Evolutionary conservation across 306 rosid species (phyloP).

Genomic region (Prunus armeniaca): DNA sequence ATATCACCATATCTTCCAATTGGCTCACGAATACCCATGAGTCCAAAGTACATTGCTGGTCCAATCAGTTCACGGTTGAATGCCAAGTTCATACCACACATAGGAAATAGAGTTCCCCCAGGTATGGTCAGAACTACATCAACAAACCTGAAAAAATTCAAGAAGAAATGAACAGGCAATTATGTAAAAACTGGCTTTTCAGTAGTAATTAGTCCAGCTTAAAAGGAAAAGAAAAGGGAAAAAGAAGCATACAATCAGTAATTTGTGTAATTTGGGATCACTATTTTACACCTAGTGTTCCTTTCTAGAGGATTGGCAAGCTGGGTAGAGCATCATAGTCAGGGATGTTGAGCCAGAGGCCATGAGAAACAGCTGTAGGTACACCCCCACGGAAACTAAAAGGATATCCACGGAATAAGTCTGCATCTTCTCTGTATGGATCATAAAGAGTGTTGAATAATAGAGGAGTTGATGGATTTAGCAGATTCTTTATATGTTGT

Average conservation of each 20-base stretch:
- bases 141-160: conserved; percentile 51
- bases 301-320: conserved; percentile 88
- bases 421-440: conserved; percentile 79
- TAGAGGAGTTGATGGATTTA: conserved; percentile 63
- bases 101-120: conserved; percentile 75
- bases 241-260: neutral
- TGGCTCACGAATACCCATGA: conserved; percentile 92
- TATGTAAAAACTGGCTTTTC: too few relatives aligned
- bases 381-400: conserved; percentile 76
- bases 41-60: conserved; percentile 93
- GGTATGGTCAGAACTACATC: conserved; percentile 85
- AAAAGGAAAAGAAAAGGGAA: too few relatives aligned
- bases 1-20: conserved; percentile 89
- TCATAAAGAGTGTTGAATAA: conserved; percentile 90
- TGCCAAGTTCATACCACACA: conserved; percentile 91
- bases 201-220: neutral
- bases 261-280: neutral
- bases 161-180: conserved; percentile 1
- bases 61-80: conserved; percentile 82
- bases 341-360: conserved; percentile 91
- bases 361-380: conserved; percentile 74
- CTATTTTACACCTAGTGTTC: conserved; percentile 49
- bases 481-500: conserved; percentile 82
- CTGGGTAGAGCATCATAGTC: conserved; percentile 87
- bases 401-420: conserved; percentile 84